Base-by-base conservation (phyloP, 441 rosid species). In the Macaranga tanarius region DNA sequence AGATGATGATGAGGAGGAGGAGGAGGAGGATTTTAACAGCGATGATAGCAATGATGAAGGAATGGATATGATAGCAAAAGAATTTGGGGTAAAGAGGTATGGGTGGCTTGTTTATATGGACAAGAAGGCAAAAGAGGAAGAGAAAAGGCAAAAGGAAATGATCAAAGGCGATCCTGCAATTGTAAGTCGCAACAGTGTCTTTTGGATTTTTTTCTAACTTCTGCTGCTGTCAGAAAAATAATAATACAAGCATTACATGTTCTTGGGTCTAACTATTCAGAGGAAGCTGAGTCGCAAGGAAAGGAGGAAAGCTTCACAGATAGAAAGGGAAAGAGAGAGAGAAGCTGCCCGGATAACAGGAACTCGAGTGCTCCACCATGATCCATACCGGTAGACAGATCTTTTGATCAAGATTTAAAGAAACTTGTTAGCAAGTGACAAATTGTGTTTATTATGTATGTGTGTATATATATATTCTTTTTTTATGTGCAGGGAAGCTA, bases 101-200 rank as follows among this genome's bases (percentile, higher is more conserved):
- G 97, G 99, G 31, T 95, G 96, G 98, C 97, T 95, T 69, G 97
- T 92, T 81, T 92, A 88, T 73, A 90, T 88, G 97, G 98, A 92
- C 67, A 91, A 92, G 84, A 95, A 88, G 63, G 89, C 93, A 4
- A 95, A 95, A 82, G 99, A 92, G 83, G 99, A 95, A 82, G 97
- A 89, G 81, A 90, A 81, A 81, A 85, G 91, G 80, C 98, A 92
- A 65, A 95, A 95, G 80, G 98, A 92, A 86, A 91, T 90, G 44
- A 95, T 92, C 77, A 92, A 91, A 84, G 99, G 98, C 22, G 97
- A 95, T 80, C 99, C 99, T 81, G 88, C 98, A 65, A 87, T 91
- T 80, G 99, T 95, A 83, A 90, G 98, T 88, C 68, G 60, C 20
- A 52, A 48, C 23, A 69, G 20, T 57, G 26, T 71, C 22, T 40